Evolutionary conservation across 495 filamentous ascomycete species (phyloP), one percentile per base, ranked within the genome.

Genomic region (Cercophora samala): DNA sequence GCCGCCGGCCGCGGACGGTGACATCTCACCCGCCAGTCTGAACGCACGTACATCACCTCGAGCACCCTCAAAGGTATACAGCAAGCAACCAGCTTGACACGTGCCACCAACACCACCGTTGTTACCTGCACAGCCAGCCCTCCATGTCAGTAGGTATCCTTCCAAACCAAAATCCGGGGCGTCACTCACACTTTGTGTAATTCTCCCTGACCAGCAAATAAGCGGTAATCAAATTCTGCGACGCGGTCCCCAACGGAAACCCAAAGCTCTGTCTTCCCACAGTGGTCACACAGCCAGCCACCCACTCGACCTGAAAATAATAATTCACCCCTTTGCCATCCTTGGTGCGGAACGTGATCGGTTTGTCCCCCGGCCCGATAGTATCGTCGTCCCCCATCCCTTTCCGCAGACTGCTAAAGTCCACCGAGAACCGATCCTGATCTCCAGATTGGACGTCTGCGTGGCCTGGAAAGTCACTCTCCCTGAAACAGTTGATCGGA

Each of bases 401-500:
- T 2, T 15, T 46, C 9, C 37, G 37, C 2, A 46, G 53, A 26
- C 21, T 42, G 54, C 63, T 65, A 19, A 60, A 65, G 3, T 64
- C 54, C 25, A 46, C 25, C n/a, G 63, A 64, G 54, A 64, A 64
- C 11, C 9, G 18, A 29, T 64, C 25, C 26, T 64, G 63, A 32
- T 58, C 26, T 3, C 29, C 54, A 24, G 63, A 46, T 53, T 64
- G 63, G 25, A 64, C 15, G 26, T 64, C 63, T 11, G 53, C 63
- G 63, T 64, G 63, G 63, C 63, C 63, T 22, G 63, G 63, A 51
- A 64, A 64, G 63, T 64, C 53, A 29, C 53, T 55, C 21, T 64
- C 54, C 19, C 58, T 46, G 63, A 64, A 64, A 26, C 63, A 64
- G 53, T 64, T 64, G 63, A 64, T 22, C 25, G 53, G 63, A 23